These are phyloP conservation scores for Phytophthora parvispora DNA, from an alignment of 352 stramenopile genomes.

Conservation along the genomic window DNA sequence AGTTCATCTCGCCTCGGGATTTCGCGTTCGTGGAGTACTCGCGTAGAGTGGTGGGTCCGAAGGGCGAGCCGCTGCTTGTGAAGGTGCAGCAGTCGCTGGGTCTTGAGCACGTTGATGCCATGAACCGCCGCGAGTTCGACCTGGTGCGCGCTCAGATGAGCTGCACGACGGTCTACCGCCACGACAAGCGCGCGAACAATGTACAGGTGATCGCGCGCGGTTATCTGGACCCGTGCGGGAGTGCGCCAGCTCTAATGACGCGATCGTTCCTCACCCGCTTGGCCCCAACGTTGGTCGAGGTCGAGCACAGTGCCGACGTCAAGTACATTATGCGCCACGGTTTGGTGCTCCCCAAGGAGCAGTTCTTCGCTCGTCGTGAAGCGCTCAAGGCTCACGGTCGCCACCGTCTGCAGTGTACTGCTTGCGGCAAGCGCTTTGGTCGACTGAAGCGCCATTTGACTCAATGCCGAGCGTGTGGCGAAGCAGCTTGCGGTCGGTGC, in stretches of 20 bases:
- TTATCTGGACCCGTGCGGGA: slow-evolving; percentile 51
- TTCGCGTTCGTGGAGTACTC: slow-evolving; percentile 63
- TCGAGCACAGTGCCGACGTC: slow-evolving; percentile 59
- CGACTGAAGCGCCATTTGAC: slow-evolving; percentile 51
- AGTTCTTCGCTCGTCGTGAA: slow-evolving; percentile 43
- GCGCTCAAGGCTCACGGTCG: slow-evolving; percentile 42
- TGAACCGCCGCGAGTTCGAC: slow-evolving; percentile 58
- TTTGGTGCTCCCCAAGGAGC: slow-evolving; percentile 46
- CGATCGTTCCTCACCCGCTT: slow-evolving; percentile 55
- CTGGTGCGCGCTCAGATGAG: slow-evolving; percentile 50
- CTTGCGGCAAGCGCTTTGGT: slow-evolving; percentile 51
- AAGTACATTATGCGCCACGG: slow-evolving; percentile 63
- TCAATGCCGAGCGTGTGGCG: slow-evolving; percentile 62
- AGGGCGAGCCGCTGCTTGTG: slow-evolving; percentile 50
- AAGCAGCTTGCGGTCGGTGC: slow-evolving; percentile 61
- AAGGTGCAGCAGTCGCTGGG: slow-evolving; percentile 55
- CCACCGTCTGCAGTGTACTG: slow-evolving; percentile 43
- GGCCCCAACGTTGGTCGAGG: slow-evolving; percentile 51
- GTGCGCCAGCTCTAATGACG: slow-evolving; percentile 38
- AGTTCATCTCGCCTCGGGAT: slow-evolving; percentile 61
- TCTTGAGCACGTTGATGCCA: slow-evolving; percentile 39
- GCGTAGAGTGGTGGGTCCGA: slow-evolving; percentile 35
- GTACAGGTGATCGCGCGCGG: slow-evolving; percentile 55
- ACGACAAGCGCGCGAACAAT: slow-evolving; percentile 52
- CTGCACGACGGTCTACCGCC: slow-evolving; percentile 57